Conservation (phyloP, 805 yeast genomes). For the Wickerhamomyces chambardii region DNA sequence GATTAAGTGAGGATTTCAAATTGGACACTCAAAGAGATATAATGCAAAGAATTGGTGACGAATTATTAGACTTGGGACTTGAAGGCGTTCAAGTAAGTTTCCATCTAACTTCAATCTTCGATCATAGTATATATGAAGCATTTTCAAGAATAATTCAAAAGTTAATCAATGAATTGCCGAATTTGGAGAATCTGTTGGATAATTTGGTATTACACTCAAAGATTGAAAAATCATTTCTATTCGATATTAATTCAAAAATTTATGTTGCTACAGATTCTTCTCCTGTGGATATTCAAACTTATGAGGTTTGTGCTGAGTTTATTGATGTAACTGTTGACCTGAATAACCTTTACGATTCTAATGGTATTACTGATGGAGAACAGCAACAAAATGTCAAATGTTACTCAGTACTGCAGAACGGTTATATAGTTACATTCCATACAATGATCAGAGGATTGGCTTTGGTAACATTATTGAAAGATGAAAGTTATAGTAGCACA, state of each 20-base stretch:
- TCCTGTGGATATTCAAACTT: conserved; percentile 91
- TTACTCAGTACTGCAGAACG: conserved; percentile 71
- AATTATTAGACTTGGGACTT: conserved; percentile 76
- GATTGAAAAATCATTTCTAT: conserved; percentile 87
- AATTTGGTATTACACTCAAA: conserved; percentile 81
- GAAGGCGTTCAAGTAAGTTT: conserved; percentile 89
- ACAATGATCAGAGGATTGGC: conserved; percentile 94
- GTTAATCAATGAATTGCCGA: conserved; percentile 80
- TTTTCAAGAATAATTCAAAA: conserved; percentile 90
- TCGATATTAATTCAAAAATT: conserved; percentile 87
- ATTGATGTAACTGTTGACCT: conserved; percentile 90
- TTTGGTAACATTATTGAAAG: conserved; percentile 74
- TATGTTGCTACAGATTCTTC: conserved; percentile 95
- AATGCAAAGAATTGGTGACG: conserved; percentile 93
- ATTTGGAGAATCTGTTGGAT: conserved; percentile 82
- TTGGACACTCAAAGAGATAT: conserved; percentile 94
- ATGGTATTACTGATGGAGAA: conserved; percentile 14
- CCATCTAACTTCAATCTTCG: conserved; percentile 89
- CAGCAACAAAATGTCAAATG: conserved; percentile 65
- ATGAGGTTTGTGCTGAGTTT: conserved; percentile 95
- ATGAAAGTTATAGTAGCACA: conserved; percentile 32
- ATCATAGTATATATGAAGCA: conserved; percentile 93
- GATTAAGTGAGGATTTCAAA: conserved; percentile 87
- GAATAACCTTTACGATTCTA: conserved; percentile 53
- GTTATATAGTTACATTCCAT: conserved; percentile 72